Conservation (phyloP, 2,329 filamentous ascomycete genomes). For the Xylariaceae sp. region DNA sequence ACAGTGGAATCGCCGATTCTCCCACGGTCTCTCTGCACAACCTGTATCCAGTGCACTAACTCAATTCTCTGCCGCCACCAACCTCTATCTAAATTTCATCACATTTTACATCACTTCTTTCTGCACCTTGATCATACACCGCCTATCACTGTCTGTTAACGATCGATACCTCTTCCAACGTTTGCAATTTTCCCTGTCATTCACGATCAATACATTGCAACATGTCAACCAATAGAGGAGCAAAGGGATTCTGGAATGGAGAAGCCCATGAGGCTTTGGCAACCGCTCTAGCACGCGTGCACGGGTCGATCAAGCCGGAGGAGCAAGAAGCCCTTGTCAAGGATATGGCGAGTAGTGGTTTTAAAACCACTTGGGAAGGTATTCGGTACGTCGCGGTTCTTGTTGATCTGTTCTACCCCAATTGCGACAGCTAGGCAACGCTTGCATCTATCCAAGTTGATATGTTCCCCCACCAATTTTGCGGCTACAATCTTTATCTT, state of each 20-base stretch:
- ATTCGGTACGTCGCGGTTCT: constrained; percentile 26
- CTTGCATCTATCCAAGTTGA: neutral
- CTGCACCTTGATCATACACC: neutral
- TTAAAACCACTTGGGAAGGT: constrained; percentile 24
- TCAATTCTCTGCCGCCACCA: neutral
- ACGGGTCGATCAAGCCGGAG: constrained; percentile 12
- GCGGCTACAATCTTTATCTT: too few relatives aligned
- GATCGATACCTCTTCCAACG: neutral
- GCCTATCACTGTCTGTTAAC: neutral
- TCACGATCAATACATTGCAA: neutral
- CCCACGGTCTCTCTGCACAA: neutral
- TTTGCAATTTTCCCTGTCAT: neutral
- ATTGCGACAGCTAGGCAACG: constrained; percentile 9
- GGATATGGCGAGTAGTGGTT: constrained; percentile 22
- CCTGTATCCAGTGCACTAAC: neutral
- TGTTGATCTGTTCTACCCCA: neutral
- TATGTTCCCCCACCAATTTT: constrained; percentile 1
- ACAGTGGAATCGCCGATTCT: neutral
- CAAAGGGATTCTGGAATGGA: neutral
- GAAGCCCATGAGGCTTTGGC: constrained; percentile 15
- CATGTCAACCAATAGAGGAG: constrained; percentile 10
- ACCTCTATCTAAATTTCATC: neutral
- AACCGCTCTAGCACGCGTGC: constrained; percentile 5
- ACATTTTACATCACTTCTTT: constrained; percentile 3
- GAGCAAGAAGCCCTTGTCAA: constrained; percentile 19